These are phyloP conservation scores for Pestalotiopsis fici DNA, from an alignment of 2,329 filamentous ascomycete genomes.

Conservation along the genomic window DNA sequence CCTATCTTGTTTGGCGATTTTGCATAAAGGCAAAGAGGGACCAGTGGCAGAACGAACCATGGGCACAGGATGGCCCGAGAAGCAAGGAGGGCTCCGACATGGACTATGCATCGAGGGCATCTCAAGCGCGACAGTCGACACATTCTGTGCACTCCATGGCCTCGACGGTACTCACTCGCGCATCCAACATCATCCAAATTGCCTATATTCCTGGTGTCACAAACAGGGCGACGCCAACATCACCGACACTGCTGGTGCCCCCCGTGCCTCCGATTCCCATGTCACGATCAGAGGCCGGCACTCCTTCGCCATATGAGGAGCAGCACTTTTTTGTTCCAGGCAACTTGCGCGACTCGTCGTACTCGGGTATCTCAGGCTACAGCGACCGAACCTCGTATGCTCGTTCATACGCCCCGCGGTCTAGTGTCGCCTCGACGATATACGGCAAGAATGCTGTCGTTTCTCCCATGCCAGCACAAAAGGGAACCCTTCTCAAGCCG, in stretches of 20 bases:
- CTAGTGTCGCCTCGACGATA: conserved; percentile 87
- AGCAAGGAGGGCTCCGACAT: conserved; percentile 34
- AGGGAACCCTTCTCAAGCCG: conserved; percentile 83
- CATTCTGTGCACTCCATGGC: conserved; percentile 91
- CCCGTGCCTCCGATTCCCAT: conserved; percentile 90
- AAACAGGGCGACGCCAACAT: conserved; percentile 84
- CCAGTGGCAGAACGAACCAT: conserved; percentile 58
- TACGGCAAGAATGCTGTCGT: conserved; percentile 91
- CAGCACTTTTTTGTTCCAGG: conserved; percentile 93
- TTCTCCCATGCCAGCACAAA: conserved; percentile 74
- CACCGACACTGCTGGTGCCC: conserved; percentile 79
- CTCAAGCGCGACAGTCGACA: conserved; percentile 69
- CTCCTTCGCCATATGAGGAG: conserved; percentile 64
- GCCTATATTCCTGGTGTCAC: conserved; percentile 98
- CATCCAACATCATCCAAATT: conserved; percentile 99
- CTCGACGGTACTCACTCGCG: conserved; percentile 90
- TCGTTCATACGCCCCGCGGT: conserved; percentile 60
- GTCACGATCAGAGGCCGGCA: conserved; percentile 58
- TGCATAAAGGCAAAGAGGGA: conserved; percentile 79
- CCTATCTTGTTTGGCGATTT: conserved; percentile 85
- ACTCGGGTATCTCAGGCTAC: conserved; percentile 72
- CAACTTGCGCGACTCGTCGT: conserved; percentile 88
- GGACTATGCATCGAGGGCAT: conserved; percentile 46
- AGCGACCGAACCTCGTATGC: conserved; percentile 64
- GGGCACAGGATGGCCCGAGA: conserved; percentile 56